Conservation (phyloP, 345 rosid species). For the Rhodamnia rubescens region DNA sequence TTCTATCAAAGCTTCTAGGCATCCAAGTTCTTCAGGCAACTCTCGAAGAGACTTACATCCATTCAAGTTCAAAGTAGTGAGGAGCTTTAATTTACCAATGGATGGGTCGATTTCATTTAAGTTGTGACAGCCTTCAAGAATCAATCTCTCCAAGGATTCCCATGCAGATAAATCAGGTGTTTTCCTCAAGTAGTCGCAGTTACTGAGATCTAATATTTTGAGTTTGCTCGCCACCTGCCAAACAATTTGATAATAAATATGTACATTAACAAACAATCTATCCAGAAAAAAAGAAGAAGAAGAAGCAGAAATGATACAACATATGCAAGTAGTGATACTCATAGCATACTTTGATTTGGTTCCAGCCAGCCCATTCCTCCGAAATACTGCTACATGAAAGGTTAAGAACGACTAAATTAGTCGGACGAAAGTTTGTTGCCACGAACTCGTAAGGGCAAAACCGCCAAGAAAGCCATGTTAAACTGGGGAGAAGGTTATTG, state of each 20-base stretch:
- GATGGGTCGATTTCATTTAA: background rate
- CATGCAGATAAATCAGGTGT: background rate
- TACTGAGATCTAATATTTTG: background rate
- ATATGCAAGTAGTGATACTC: background rate
- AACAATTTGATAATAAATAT: too few relatives aligned
- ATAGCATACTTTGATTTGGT: background rate
- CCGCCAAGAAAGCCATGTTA: background rate
- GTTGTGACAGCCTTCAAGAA: background rate
- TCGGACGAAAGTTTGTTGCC: background rate
- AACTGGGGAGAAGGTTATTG: background rate
- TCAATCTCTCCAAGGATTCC: background rate
- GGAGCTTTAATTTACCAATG: background rate
- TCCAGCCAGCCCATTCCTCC: background rate
- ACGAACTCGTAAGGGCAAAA: background rate
- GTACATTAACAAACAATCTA: background rate
- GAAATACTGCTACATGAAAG: fast-evolving
- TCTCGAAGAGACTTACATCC: background rate
- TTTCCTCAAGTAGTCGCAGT: background rate
- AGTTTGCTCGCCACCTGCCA: background rate
- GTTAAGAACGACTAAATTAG: background rate
- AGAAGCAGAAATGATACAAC: fast-evolving
- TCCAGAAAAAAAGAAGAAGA: background rate
- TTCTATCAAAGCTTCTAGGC: background rate
- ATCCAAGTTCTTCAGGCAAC: background rate
- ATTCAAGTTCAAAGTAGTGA: background rate